These are phyloP conservation scores for Arthrinium phaeospermum DNA, from an alignment of 2,329 filamentous ascomycete species.

Conservation along the genomic window DNA sequence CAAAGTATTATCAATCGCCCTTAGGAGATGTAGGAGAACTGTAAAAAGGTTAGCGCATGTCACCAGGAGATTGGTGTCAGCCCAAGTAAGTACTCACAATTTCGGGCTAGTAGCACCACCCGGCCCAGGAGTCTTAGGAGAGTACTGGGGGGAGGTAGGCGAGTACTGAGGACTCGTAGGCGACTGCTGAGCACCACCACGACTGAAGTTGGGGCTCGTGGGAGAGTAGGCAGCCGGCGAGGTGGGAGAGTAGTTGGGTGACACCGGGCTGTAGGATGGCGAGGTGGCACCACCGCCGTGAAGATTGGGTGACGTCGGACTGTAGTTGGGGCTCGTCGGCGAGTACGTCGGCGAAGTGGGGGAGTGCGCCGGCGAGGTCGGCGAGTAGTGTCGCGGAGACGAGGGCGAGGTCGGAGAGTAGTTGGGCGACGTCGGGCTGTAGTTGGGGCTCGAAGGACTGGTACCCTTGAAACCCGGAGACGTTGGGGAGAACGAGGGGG, in stretches of 20 bases:
- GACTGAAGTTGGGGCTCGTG: slow-evolving; percentile 64
- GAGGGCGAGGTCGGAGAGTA: slow-evolving; percentile 68
- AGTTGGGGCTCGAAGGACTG: slow-evolving; percentile 63
- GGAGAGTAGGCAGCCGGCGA: slow-evolving; percentile 70
- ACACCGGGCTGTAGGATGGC: slow-evolving; percentile 71
- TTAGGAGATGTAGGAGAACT: slow-evolving; percentile 42
- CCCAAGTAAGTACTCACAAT: slow-evolving; percentile 40
- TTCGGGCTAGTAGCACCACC: slow-evolving; percentile 45
- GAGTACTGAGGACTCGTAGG: slow-evolving; percentile 77
- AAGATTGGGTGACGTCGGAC: slow-evolving; percentile 68
- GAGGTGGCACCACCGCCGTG: slow-evolving; percentile 54
- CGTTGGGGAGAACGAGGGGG: slow-evolving; percentile 65
- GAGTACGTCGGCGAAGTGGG: slow-evolving; percentile 77
- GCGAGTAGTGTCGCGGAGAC: slow-evolving; percentile 63
- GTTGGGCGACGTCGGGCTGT: slow-evolving; percentile 69
- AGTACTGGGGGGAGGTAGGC: slow-evolving; percentile 61
- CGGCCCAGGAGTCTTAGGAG: slow-evolving; percentile 51
- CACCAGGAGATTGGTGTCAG: slow-evolving; percentile 19
- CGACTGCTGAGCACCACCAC: slow-evolving; percentile 59
- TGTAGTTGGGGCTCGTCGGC: slow-evolving; percentile 74
- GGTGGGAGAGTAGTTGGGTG: slow-evolving; percentile 79
- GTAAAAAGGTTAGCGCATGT: slow-evolving; percentile 22
- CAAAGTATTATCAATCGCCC: slow-evolving; percentile 25
- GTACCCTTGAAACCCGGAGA: slow-evolving; percentile 56
- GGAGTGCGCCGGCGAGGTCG: slow-evolving; percentile 77